Percentiles rank a stretch among this genome's conserved stretches.
phyloP scores from a whole-genome alignment of 306 rosid species.

The Cucurbita moschata region DNA sequence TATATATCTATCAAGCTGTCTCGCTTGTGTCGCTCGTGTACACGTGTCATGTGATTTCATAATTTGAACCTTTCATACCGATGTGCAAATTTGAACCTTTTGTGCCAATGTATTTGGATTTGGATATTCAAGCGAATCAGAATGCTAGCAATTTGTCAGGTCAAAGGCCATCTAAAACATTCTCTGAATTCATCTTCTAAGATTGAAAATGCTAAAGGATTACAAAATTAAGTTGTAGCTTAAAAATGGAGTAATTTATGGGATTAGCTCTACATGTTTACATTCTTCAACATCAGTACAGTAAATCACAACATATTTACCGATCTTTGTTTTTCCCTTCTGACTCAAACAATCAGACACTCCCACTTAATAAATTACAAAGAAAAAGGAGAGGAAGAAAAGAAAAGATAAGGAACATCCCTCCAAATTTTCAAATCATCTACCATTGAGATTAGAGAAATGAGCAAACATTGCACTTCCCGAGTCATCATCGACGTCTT shows the following conservation, averaged over 20 bases:
- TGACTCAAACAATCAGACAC: constrained; percentile 4
- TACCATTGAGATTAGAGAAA: constrained; percentile 52
- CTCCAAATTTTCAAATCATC: constrained; percentile 22
- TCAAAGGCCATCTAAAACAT: background rate
- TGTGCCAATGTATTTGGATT: background rate
- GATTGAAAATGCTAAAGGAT: background rate
- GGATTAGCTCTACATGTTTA: constrained; percentile 24
- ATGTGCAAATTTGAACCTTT: no score
- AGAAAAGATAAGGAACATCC: background rate
- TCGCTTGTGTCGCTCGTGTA: background rate
- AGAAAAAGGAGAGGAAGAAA: background rate
- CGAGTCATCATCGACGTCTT: constrained; percentile 42
- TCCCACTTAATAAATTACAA: background rate
- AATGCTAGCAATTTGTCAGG: background rate
- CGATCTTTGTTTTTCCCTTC: background rate
- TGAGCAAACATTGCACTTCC: constrained; percentile 58
- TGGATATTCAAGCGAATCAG: background rate
- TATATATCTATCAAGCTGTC: background rate
- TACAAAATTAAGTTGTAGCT: constrained; percentile 3
- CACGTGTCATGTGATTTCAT: background rate
- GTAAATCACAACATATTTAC: background rate
- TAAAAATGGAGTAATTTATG: constrained; percentile 15
- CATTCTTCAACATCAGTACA: constrained; percentile 14
- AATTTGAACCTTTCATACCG: no score
- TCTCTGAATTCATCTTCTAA: background rate